Evolutionary conservation across 2,329 filamentous ascomycete genomes (phyloP), one percentile per base, ranked within the genome.

Genomic region (Rutstroemia sp.): DNA sequence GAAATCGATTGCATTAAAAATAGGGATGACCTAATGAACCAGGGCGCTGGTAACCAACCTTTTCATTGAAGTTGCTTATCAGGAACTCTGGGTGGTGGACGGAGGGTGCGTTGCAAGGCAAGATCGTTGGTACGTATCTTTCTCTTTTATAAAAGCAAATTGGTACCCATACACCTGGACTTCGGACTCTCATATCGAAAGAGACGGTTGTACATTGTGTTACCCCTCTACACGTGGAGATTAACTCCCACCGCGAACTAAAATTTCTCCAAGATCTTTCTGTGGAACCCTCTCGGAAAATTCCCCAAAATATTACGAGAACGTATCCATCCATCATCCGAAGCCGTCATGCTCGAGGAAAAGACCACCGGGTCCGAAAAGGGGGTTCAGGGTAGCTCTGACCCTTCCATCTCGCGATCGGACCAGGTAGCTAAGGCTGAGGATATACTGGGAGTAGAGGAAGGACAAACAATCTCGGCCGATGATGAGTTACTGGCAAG

Each of bases 401-500:
- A 8, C 3, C 21, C 34, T 3, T 47, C 54, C 2, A 48, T 34
- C 25, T 52, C 54, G 39, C 42, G 5, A n/a, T 30, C 40, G 9
- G 40, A 56, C 6, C 30, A 52, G 25, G 17, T 56, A 17, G 2
- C 30, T 16, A 52, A 46, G 10, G 48, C 48, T 1, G 21, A 30
- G 3, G 54, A 56, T 2, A 46, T 57, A 1, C 3, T 59, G 39
- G 54, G 55, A 4, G 21, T 61, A 4, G 60, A 62, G 45, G 58
- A 59, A 39, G 58, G 60, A 16, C 17, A 56, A 2, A 45, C 48
- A 4, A 45, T 55, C 42, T 58, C 55, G 2, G 54, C 61, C 2
- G 67, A 69, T 30, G 67, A 69, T 58, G 55, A 65, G 36, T 44
- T 68, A 21, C 59, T 69, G 6, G 65, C 65, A 34, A 54, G 58